Conservation (phyloP, 164 flowering plant genomes). For the Macadamia integrifolia region DNA sequence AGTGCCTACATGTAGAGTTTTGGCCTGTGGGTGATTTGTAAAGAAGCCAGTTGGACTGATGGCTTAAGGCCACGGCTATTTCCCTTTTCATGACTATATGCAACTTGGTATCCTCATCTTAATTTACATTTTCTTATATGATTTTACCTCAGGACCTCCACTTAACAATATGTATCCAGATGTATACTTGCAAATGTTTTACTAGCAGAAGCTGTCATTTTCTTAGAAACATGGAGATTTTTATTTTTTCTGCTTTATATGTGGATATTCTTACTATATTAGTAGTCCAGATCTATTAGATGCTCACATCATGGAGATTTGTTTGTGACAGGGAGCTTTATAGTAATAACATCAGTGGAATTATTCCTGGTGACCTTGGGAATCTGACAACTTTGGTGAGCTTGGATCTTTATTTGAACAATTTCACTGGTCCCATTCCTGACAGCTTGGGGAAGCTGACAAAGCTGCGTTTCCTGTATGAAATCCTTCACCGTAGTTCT, state of each 20-base stretch:
- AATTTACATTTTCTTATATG: not conserved
- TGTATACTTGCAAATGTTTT: not conserved
- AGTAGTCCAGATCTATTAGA: not conserved
- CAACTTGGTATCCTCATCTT: not conserved
- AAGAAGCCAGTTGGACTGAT: too few species aligned
- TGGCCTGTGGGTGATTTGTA: too few species aligned
- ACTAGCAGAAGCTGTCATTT: not conserved
- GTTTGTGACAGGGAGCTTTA: slow-evolving; percentile 70
- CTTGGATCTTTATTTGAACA: slow-evolving; percentile 93
- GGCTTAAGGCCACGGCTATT: too few species aligned
- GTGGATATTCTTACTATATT: not conserved
- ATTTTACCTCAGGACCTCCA: not conserved
- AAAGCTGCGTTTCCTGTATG: slow-evolving; percentile 84
- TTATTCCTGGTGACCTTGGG: slow-evolving; percentile 82
- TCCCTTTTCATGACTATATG: not conserved
- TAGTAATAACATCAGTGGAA: slow-evolving; percentile 82
- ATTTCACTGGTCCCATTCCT: slow-evolving; percentile 75
- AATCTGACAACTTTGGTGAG: slow-evolving; percentile 86
- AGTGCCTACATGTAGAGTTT: too few species aligned
- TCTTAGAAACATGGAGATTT: not conserved
- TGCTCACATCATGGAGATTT: not conserved
- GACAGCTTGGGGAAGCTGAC: slow-evolving; percentile 71
- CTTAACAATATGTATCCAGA: not conserved
- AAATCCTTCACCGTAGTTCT: slow-evolving; percentile 15
- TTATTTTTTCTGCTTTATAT: not conserved